These are phyloP conservation scores for Colletotrichum phormii DNA, from an alignment of 2,329 filamentous ascomycete genomes.

Conservation along the genomic window DNA sequence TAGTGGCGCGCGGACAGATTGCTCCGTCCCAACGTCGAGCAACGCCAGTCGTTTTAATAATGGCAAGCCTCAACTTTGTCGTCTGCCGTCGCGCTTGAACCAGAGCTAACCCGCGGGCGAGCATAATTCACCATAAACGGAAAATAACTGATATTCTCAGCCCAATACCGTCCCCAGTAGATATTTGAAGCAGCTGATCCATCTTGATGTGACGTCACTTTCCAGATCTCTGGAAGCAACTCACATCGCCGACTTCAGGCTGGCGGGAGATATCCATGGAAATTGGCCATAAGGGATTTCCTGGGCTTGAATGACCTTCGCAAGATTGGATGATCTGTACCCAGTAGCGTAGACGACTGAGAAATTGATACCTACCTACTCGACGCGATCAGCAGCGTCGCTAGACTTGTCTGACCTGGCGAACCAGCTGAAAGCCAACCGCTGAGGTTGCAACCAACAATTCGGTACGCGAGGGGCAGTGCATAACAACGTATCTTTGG, in stretches of 20 bases:
- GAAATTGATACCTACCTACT: neutral
- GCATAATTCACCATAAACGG: neutral
- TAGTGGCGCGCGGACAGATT: constrained; percentile 12
- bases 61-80: neutral
- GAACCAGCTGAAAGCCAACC: neutral
- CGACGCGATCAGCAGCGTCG: neutral
- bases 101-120: neutral
- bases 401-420: neutral
- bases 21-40: constrained; percentile 18
- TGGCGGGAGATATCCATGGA: neutral
- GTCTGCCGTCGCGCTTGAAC: neutral
- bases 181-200: neutral
- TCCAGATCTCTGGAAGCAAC: constrained; percentile 4
- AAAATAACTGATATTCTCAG: neutral
- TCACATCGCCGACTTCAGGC: neutral
- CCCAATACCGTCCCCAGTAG: neutral
- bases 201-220: constrained; percentile 26
- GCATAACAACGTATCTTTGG: neutral
- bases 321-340: neutral
- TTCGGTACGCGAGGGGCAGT: neutral
- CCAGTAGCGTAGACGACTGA: too few relatives aligned
- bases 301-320: neutral
- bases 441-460: constrained; percentile 2
- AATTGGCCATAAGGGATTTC: neutral
- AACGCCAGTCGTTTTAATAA: neutral